phyloP scores from a whole-genome alignment of 1,284 basidiomycete species.

The Ustilago xerochloae region DNA sequence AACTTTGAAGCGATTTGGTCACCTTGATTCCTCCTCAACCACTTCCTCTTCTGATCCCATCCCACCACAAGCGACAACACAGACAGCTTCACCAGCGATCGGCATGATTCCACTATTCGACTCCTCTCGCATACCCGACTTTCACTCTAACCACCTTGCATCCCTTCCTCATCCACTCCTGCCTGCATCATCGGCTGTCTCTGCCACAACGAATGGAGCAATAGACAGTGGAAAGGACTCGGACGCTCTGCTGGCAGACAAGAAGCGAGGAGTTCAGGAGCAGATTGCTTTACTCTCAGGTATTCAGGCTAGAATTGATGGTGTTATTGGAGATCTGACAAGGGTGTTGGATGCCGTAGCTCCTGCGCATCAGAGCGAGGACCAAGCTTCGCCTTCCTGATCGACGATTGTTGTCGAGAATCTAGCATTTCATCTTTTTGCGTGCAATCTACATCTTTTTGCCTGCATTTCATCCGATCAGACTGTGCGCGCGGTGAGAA shows the following conservation, averaged over 20 bases:
- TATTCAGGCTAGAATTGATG: constrained; percentile 26
- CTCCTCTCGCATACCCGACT: constrained; percentile 47
- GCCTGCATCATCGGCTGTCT: not conserved
- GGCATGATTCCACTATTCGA: constrained; percentile 59
- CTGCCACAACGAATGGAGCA: not conserved
- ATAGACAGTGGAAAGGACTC: too few relatives aligned
- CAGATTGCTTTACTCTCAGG: constrained; percentile 15
- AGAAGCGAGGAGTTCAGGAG: constrained; percentile 3
- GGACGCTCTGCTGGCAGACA: not conserved
- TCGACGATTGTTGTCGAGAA: too few relatives aligned
- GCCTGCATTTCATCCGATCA: not conserved
- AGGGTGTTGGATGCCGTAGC: constrained; percentile 10
- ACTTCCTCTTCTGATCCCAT: not conserved
- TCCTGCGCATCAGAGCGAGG: not conserved
- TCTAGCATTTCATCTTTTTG: too few relatives aligned
- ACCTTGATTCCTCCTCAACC: not conserved
- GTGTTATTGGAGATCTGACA: constrained; percentile 20
- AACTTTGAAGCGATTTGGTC: constrained; percentile 28
- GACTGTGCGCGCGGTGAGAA: not conserved
- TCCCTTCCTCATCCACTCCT: constrained; percentile 45
- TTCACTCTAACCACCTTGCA: constrained; percentile 48
- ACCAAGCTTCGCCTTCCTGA: too few relatives aligned
- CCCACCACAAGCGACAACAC: not conserved
- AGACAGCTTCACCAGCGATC: constrained; percentile 1
- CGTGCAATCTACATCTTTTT: not conserved